phyloP scores from a whole-genome alignment of 2,329 filamentous ascomycete genomes.

The Ophiostoma tasmaniense region DNA sequence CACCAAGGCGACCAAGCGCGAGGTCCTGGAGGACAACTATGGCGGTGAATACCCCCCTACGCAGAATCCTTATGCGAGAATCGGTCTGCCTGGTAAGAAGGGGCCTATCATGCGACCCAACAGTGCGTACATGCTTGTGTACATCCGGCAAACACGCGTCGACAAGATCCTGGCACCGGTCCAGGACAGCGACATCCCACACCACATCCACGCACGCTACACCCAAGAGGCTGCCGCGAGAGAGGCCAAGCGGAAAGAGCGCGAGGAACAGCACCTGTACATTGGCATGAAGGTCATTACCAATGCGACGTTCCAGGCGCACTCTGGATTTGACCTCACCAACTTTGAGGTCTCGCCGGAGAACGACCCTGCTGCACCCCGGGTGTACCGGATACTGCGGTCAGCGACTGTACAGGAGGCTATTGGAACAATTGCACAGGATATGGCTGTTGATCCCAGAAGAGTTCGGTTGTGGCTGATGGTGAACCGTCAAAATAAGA shows the following conservation, averaged over 20 bases:
- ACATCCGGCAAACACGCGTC: constrained; percentile 80
- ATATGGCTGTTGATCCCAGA: constrained; percentile 58
- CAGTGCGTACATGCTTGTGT: constrained; percentile 98
- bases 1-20: constrained; percentile 82
- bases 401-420: constrained; percentile 72
- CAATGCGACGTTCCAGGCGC: constrained; percentile 68
- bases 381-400: constrained; percentile 62
- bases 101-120: constrained; percentile 53
- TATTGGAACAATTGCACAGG: constrained; percentile 58
- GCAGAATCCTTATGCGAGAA: constrained; percentile 39
- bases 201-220: constrained; percentile 59
- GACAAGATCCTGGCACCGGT: constrained; percentile 74
- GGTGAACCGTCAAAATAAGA: constrained; percentile 98
- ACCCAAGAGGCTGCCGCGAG: constrained; percentile 57
- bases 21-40: constrained; percentile 94
- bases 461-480: constrained; percentile 85
- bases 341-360: constrained; percentile 52
- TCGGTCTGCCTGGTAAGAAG: constrained; percentile 43
- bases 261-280: constrained; percentile 90
- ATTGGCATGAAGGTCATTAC: constrained; percentile 76
- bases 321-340: constrained; percentile 77
- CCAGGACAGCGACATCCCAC: constrained; percentile 67
- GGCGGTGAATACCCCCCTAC: constrained; percentile 65
- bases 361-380: constrained; percentile 59
- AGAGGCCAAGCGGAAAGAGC: constrained; percentile 75